phyloP scores from a whole-genome alignment of 1,139 yeast genomes.

The Pneumocystis oryctolagi region DNA sequence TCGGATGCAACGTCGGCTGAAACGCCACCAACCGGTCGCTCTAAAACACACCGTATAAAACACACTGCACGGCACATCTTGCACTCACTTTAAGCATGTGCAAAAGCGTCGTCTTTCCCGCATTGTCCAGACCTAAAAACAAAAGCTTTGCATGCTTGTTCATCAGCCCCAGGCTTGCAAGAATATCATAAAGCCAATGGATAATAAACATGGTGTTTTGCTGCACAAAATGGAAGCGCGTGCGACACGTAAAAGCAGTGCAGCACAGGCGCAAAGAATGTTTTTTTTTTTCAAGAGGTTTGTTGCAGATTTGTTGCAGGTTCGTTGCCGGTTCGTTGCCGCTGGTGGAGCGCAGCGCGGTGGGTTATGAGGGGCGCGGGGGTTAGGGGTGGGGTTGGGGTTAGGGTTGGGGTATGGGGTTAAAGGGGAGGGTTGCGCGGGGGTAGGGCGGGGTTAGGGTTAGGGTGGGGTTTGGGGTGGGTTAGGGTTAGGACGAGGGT shows the following conservation, averaged over 20 bases:
- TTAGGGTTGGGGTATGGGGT: too few species aligned
- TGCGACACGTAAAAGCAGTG: neutral
- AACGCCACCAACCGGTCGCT: conserved; percentile 95
- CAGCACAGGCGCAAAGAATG: neutral
- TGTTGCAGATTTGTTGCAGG: too few species aligned
- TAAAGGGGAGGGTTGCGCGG: too few species aligned
- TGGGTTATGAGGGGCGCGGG: too few species aligned
- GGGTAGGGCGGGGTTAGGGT: too few species aligned
- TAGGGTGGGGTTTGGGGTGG: too few species aligned
- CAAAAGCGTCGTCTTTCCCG: conserved; percentile 92
- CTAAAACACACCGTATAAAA: conserved; percentile 19
- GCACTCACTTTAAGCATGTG: conserved; percentile 62
- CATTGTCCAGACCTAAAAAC: conserved; percentile 92
- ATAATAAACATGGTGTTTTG: conserved; percentile 35
- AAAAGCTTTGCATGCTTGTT: conserved; percentile 94
- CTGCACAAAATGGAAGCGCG: neutral
- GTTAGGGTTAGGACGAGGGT: too few species aligned
- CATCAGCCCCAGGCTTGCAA: conserved; percentile 81
- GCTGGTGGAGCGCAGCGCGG: too few species aligned
- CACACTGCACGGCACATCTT: neutral
- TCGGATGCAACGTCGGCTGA: conserved; percentile 94
- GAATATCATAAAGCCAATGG: conserved; percentile 61
- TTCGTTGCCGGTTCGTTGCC: too few species aligned
- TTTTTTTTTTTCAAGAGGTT: too few species aligned
- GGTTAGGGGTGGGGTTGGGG: too few species aligned